phyloP scores from a whole-genome alignment of 2,329 filamentous ascomycete species.

The Emergomyces orientalis region DNA sequence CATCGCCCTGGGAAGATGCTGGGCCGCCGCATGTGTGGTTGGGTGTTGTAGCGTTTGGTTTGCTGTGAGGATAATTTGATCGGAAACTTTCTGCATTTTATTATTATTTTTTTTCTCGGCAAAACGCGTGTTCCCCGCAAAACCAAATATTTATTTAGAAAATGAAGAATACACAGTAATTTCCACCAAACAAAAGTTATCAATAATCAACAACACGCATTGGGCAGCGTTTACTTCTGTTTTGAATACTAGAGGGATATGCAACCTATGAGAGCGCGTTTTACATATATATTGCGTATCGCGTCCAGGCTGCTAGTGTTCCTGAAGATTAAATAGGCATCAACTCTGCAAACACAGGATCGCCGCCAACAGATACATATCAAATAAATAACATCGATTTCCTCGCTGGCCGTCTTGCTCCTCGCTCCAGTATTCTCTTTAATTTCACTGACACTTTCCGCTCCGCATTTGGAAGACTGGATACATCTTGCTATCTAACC shows the following conservation, averaged over 20 bases:
- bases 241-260: neutral
- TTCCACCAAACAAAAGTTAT: too few species aligned
- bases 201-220: too few species aligned
- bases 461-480: neutral
- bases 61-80: neutral
- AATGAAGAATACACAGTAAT: too few species aligned
- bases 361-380: too few species aligned
- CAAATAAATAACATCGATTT: neutral
- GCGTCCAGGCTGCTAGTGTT: neutral
- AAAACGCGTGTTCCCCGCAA: neutral
- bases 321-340: neutral
- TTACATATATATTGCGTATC: neutral
- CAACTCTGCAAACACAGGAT: neutral
- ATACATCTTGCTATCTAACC: neutral
- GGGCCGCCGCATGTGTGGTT: constrained; percentile 12
- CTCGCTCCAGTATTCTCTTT: neutral
- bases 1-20: constrained; percentile 13
- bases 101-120: too few species aligned
- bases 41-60: neutral
- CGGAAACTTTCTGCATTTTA: too few species aligned
- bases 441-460: neutral
- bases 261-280: neutral
- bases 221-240: neutral
- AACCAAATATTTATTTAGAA: neutral
- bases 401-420: neutral